Evolutionary conservation across 2,329 filamentous ascomycete species (phyloP).

Genomic region (Nigrograna mackinnonii): DNA sequence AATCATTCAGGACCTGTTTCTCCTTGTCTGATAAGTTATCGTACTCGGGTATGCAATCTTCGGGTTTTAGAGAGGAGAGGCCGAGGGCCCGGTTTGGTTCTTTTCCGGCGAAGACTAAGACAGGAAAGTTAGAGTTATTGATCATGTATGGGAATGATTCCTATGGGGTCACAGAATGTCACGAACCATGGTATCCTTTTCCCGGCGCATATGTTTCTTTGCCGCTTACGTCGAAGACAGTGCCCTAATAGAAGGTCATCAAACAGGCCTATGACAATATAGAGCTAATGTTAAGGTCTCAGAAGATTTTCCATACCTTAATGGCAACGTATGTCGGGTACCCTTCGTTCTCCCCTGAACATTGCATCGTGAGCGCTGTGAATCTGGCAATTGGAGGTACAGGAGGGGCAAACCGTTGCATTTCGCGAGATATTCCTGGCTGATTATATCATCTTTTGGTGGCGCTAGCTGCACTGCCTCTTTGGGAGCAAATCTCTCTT

Average conservation of each 20-base stretch:
- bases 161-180: background rate
- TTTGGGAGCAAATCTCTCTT: conserved; percentile 76
- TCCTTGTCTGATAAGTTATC: conserved; percentile 81
- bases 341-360: conserved; percentile 65
- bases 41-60: conserved; percentile 83
- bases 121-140: conserved; percentile 2
- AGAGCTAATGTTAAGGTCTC: no score
- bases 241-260: conserved; percentile 61
- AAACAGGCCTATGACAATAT: background rate
- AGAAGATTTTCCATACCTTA: conserved; percentile 43
- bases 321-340: conserved; percentile 65
- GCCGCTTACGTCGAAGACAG: conserved; percentile 89
- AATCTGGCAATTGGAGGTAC: background rate
- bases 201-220: conserved; percentile 85
- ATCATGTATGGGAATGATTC: background rate
- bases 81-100: conserved; percentile 93
- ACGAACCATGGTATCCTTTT: conserved; percentile 82
- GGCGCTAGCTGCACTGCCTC: conserved; percentile 73
- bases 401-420: conserved; percentile 70
- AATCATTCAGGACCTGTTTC: conserved; percentile 83
- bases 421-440: conserved; percentile 75
- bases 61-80: conserved; percentile 80
- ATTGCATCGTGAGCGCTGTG: conserved; percentile 2
- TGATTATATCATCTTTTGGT: conserved; percentile 87
- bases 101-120: conserved; percentile 87